Percentiles rank a stretch among this genome's conserved stretches.
These are phyloP conservation scores for Penicillium fimorum DNA, from an alignment of 495 filamentous ascomycete genomes.

Conservation along the genomic window DNA sequence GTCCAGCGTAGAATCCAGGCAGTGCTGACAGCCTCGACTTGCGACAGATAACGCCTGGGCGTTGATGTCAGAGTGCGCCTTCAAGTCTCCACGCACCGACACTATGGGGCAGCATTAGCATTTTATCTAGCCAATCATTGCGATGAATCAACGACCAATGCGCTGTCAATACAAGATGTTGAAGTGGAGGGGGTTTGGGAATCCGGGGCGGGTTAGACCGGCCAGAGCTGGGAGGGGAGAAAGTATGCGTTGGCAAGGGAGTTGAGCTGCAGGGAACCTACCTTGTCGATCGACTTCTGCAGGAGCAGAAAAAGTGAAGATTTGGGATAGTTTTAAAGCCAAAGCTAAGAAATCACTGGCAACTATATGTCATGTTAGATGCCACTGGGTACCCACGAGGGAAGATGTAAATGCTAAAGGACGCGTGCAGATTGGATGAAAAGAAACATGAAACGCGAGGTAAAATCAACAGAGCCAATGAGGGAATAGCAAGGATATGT, in stretches of 20 bases:
- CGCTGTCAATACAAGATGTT: constrained; percentile 25
- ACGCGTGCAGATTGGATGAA: constrained; percentile 31
- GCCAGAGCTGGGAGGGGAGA: constrained; percentile 30
- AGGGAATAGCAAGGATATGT: constrained; percentile 14
- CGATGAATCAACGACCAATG: constrained; percentile 25
- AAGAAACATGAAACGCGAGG: constrained; percentile 17
- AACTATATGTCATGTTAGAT: constrained; percentile 21
- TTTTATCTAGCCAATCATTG: constrained; percentile 20
- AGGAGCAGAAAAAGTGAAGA: constrained; percentile 21
- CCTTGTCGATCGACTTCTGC: constrained; percentile 42
- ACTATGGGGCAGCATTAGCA: constrained; percentile 34
- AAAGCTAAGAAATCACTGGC: constrained; percentile 16
- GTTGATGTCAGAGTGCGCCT: constrained; percentile 26
- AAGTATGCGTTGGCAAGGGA: constrained; percentile 53
- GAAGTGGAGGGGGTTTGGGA: constrained; percentile 24
- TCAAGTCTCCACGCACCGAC: constrained; percentile 17
- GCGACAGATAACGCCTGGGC: constrained; percentile 13
- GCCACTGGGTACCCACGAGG: constrained; percentile 10
- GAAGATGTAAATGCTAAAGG: constrained; percentile 22
- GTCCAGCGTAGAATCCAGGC: constrained; percentile 31
- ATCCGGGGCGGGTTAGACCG: constrained; percentile 33
- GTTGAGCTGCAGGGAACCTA: constrained; percentile 44
- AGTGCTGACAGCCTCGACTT: constrained; percentile 27
- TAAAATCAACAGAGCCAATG: constrained; percentile 16
- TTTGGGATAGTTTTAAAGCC: constrained; percentile 10